phyloP scores from a whole-genome alignment of 1,284 basidiomycete species.

The Ustilago nuda region DNA sequence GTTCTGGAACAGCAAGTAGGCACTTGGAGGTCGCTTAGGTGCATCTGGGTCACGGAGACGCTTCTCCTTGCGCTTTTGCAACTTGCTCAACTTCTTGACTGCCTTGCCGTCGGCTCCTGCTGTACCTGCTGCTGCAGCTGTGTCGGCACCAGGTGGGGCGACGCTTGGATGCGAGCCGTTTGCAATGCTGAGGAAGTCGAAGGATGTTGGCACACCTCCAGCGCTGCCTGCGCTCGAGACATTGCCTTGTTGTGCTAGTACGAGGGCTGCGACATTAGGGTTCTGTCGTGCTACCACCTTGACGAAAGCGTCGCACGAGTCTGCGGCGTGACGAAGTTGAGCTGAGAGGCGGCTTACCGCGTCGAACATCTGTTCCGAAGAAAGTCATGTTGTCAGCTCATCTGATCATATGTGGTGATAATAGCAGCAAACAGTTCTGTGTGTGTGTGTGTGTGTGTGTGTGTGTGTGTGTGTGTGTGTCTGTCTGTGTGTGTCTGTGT shows the following conservation, averaged over 20 bases:
- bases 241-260: conserved; percentile 51
- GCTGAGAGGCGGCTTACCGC: conserved; percentile 53
- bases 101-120: conserved; percentile 45
- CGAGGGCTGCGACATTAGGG: conserved; percentile 54
- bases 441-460: not conserved
- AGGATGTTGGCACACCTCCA: conserved; percentile 36
- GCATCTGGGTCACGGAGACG: conserved; percentile 59
- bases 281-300: conserved; percentile 54
- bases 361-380: conserved; percentile 46
- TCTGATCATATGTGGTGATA: not conserved
- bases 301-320: conserved; percentile 56
- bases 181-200: conserved; percentile 51
- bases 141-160: conserved; percentile 28
- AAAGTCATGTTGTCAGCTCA: conserved; percentile 5
- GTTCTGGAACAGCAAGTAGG: conserved; percentile 65
- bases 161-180: conserved; percentile 42
- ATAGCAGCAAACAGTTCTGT: not conserved
- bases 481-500: not conserved
- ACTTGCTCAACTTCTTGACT: conserved; percentile 53
- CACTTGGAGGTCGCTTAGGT: conserved; percentile 63
- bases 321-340: conserved; percentile 54
- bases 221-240: conserved; percentile 31
- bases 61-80: conserved; percentile 55
- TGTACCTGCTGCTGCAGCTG: conserved; percentile 35
- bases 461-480: not conserved